phyloP scores from a whole-genome alignment of 495 filamentous ascomycete genomes.

The Neurospora pannonica region DNA sequence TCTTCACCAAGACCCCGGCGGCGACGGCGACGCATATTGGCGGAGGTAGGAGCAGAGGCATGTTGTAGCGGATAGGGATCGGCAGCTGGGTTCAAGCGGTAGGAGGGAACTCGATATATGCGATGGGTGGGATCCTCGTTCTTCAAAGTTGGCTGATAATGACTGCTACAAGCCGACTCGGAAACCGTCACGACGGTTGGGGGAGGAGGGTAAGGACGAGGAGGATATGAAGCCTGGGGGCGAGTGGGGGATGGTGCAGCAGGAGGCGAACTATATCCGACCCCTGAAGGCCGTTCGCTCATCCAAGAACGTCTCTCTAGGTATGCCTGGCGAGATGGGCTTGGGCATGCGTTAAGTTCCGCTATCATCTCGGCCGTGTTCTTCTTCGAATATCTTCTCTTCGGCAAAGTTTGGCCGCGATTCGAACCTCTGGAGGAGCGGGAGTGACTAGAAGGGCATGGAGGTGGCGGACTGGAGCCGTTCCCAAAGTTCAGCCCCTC shows the following conservation, averaged over 20 bases:
- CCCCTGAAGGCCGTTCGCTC: neutral
- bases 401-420: neutral
- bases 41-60: rapidly evolving
- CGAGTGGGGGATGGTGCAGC: neutral
- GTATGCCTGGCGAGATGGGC: neutral
- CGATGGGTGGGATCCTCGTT: neutral
- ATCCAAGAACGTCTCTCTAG: neutral
- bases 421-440: neutral
- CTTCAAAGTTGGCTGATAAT: rapidly evolving
- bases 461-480: neutral
- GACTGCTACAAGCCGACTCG: neutral
- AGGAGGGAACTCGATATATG: neutral
- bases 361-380: neutral
- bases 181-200: neutral
- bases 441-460: neutral
- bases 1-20: neutral
- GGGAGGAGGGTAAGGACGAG: neutral
- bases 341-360: neutral
- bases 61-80: neutral
- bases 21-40: neutral
- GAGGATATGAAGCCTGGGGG: neutral
- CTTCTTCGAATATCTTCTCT: neutral
- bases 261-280: neutral
- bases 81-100: neutral
- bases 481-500: neutral